These are phyloP conservation scores for Aspergillus uvarum DNA, from an alignment of 2,329 filamentous ascomycete species.

Conservation along the genomic window DNA sequence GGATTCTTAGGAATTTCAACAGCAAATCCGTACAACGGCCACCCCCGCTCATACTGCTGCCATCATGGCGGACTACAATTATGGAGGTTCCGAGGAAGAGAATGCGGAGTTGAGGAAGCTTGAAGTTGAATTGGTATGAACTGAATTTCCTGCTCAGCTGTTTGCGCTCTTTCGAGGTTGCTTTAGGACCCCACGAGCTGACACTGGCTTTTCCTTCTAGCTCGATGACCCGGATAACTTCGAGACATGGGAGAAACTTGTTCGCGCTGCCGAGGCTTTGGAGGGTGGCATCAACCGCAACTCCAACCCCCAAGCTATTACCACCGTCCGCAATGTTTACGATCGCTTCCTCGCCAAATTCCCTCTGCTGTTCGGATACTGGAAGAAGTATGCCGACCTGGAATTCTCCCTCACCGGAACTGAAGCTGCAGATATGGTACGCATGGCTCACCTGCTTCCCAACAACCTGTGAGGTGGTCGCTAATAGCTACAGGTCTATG, in stretches of 20 bases:
- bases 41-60: slow-evolving; percentile 10
- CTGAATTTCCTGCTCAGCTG: neutral
- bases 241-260: slow-evolving; percentile 90
- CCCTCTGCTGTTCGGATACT: slow-evolving; percentile 93
- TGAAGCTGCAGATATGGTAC: slow-evolving; percentile 93
- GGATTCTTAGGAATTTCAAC: no score
- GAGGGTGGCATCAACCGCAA: slow-evolving; percentile 96
- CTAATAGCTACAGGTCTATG: slow-evolving; percentile 68
- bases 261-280: slow-evolving; percentile 76
- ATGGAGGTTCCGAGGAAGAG: slow-evolving; percentile 75
- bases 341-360: slow-evolving; percentile 94
- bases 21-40: no score
- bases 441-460: slow-evolving; percentile 22
- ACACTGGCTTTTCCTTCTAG: slow-evolving; percentile 37
- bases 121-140: slow-evolving; percentile 70
- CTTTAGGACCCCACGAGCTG: neutral
- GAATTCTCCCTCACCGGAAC: slow-evolving; percentile 97
- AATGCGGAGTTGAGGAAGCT: slow-evolving; percentile 79
- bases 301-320: slow-evolving; percentile 89
- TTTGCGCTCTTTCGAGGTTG: slow-evolving; percentile 19
- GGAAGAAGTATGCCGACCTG: slow-evolving; percentile 98
- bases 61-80: slow-evolving; percentile 71
- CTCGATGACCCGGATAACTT: slow-evolving; percentile 80
- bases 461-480: slow-evolving; percentile 4
- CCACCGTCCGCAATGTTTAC: slow-evolving; percentile 81